phyloP scores from a whole-genome alignment of 441 rosid genomes.

The Erysimum pusillum region DNA sequence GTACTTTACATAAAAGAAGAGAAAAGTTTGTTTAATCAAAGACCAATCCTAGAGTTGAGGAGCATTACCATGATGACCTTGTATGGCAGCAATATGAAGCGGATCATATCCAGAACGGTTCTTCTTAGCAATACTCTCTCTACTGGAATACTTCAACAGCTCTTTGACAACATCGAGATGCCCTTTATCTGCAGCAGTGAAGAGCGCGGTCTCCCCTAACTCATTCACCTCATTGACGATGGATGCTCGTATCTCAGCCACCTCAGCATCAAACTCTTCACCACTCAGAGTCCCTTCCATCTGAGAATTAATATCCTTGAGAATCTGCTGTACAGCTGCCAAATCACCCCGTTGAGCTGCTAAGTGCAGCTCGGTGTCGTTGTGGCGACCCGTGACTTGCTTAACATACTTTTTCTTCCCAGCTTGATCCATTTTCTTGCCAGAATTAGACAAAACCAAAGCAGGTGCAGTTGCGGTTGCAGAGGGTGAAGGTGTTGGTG shows the following conservation, averaged over 20 bases:
- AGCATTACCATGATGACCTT: conserved; percentile 86
- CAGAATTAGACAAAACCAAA: conserved; percentile 83
- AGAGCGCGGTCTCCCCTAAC: conserved; percentile 87
- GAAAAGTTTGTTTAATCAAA: not conserved
- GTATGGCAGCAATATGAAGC: conserved; percentile 82
- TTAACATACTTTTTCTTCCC: conserved; percentile 93
- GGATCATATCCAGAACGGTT: conserved; percentile 80
- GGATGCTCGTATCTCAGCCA: conserved; percentile 85
- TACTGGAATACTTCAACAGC: conserved; percentile 77
- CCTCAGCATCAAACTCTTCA: conserved; percentile 78
- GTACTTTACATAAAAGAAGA: not conserved
- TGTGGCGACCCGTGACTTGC: conserved; percentile 98
- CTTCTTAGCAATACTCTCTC: conserved; percentile 77
- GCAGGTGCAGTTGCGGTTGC: conserved; percentile 83
- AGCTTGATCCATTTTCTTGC: conserved; percentile 88
- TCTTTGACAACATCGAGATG: conserved; percentile 88
- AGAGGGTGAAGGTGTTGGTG: conserved; percentile 83
- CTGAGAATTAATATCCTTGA: conserved; percentile 75
- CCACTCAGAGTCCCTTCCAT: conserved; percentile 73
- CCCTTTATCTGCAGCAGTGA: conserved; percentile 89
- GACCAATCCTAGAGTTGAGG: not conserved
- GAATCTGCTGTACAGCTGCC: conserved; percentile 81
- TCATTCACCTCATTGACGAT: conserved; percentile 92
- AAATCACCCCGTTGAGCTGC: conserved; percentile 92
- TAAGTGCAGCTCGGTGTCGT: conserved; percentile 89